These are phyloP conservation scores for Neurospora intermedia DNA, from an alignment of 495 filamentous ascomycete species.

Conservation along the genomic window DNA sequence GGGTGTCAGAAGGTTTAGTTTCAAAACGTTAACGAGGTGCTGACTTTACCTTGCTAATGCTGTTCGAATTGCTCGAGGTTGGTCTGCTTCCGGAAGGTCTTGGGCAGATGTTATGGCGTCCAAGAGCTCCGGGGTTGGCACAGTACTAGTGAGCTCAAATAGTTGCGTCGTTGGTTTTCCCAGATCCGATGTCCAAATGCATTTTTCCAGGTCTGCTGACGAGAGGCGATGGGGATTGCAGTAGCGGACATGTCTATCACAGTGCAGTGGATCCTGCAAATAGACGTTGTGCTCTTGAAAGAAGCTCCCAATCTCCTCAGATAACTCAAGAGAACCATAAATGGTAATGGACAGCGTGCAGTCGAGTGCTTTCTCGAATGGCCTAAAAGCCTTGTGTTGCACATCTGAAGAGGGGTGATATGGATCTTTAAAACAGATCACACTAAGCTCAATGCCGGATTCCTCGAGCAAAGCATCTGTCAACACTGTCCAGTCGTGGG, in stretches of 20 bases:
- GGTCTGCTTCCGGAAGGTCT: conserved; percentile 15
- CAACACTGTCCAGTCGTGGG: background rate
- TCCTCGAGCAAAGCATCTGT: background rate
- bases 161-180: background rate
- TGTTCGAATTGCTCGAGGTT: conserved; percentile 18
- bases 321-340: conserved; percentile 18
- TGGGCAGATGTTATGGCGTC: conserved; percentile 3
- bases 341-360: conserved; percentile 18
- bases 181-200: background rate
- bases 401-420: accelerated
- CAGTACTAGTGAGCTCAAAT: background rate
- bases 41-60: background rate
- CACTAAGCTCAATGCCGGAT: background rate
- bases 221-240: conserved; percentile 36
- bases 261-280: conserved; percentile 30
- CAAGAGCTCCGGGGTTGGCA: conserved; percentile 1
- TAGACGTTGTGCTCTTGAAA: conserved; percentile 22
- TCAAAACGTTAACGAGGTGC: accelerated
- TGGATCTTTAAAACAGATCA: background rate
- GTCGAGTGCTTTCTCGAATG: background rate
- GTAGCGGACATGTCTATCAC: conserved; percentile 25
- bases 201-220: conserved; percentile 8
- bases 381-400: background rate
- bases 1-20: background rate
- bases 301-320: conserved; percentile 23